Evolutionary conservation across 192 early-diverging fungal genomes (phyloP).

Genomic region (Backusella luteola): DNA sequence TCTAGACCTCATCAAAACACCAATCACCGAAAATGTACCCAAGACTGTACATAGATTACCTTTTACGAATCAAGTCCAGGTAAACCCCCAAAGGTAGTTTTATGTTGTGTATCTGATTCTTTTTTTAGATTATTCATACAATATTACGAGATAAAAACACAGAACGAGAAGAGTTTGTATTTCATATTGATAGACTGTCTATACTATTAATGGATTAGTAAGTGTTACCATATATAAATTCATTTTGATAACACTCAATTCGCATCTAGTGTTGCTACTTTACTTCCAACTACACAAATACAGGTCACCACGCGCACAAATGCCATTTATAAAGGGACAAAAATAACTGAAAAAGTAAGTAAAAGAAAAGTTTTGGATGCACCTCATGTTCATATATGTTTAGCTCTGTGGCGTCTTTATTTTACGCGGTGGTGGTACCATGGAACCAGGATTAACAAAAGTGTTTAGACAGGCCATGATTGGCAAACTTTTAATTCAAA

Average conservation of each 20-base stretch:
- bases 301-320: constrained; percentile 20
- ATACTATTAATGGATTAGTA: constrained; percentile 84
- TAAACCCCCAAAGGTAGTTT: constrained; percentile 4
- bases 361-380: background rate
- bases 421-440: constrained; percentile 82
- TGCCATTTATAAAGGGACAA: constrained; percentile 12
- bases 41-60: constrained; percentile 48
- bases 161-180: constrained; percentile 83
- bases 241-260: background rate
- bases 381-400: background rate
- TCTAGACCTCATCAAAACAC: constrained; percentile 51
- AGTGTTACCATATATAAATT: background rate
- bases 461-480: constrained; percentile 79
- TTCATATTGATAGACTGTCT: constrained; percentile 87
- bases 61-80: constrained; percentile 54
- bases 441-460: constrained; percentile 83
- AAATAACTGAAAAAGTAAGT: constrained; percentile 19
- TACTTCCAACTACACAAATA: constrained; percentile 15
- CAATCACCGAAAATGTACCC: constrained; percentile 34
- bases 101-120: background rate
- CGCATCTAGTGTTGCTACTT: constrained; percentile 12
- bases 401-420: constrained; percentile 79
- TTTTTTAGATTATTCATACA: constrained; percentile 70
- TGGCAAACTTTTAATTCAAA: constrained; percentile 92
- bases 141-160: constrained; percentile 74